Conservation (phyloP, 345 rosid species). For the Barbarea vulgaris region DNA sequence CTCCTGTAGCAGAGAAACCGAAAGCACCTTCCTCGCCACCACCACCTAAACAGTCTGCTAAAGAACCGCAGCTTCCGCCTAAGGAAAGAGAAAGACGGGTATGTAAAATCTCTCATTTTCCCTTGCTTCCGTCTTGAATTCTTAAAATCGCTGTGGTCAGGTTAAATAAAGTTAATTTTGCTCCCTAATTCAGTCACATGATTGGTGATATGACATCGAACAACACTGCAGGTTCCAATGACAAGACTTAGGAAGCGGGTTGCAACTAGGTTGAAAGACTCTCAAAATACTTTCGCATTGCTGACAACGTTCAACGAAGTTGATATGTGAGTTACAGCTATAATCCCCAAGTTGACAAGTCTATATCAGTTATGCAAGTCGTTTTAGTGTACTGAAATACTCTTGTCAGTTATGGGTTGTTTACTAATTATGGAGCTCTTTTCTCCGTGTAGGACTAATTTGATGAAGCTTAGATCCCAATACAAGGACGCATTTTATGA, state of each 20-base stretch:
- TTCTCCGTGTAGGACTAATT: constrained; percentile 67
- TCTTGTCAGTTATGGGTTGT: not conserved
- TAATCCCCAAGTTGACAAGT: not conserved
- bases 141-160: not conserved
- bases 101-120: constrained; percentile 37
- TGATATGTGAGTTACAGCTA: constrained; percentile 64
- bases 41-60: constrained; percentile 67
- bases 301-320: constrained; percentile 94
- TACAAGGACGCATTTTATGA: constrained; percentile 91
- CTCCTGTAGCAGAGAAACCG: constrained; percentile 53
- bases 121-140: not conserved
- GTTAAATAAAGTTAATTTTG: not conserved
- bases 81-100: constrained; percentile 98
- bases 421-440: not conserved
- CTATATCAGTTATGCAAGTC: constrained; percentile 4
- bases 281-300: constrained; percentile 91
- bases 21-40: constrained; percentile 61
- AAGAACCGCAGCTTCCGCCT: constrained; percentile 97
- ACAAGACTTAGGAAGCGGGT: constrained; percentile 92
- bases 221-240: constrained; percentile 77
- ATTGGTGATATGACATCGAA: constrained; percentile 27
- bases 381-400: not conserved
- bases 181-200: constrained; percentile 1
- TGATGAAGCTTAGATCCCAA: constrained; percentile 90
- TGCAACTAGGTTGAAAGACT: constrained; percentile 87